A percentile compares a stretch with the other conserved stretches of the same genome.
These are phyloP conservation scores for Vigna unguiculata DNA, from an alignment of 306 rosid genomes.

Conservation along the genomic window DNA sequence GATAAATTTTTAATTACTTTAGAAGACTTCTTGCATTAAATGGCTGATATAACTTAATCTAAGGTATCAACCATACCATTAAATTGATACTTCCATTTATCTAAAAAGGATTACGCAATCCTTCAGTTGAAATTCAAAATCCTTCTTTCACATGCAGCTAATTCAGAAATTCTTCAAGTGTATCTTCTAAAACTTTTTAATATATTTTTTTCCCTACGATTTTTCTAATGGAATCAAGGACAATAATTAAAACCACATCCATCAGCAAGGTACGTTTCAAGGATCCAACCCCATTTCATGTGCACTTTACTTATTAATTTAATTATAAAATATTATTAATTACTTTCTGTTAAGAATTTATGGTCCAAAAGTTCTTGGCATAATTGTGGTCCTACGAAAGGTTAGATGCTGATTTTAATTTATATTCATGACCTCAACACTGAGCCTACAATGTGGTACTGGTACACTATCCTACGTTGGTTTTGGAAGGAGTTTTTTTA, in stretches of 20 bases:
- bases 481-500: too few species aligned
- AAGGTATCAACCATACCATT: neutral
- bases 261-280: slow-evolving; percentile 35
- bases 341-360: slow-evolving; percentile 22
- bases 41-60: slow-evolving; percentile 19
- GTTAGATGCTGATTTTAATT: neutral
- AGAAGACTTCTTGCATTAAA: slow-evolving; percentile 30
- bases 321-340: neutral
- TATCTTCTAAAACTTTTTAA: slow-evolving; percentile 9
- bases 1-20: neutral
- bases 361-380: neutral
- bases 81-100: neutral
- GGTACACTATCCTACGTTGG: too few species aligned
- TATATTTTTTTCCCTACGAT: neutral
- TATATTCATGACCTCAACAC: slow-evolving; percentile 26
- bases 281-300: slow-evolving; percentile 36
- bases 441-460: slow-evolving; percentile 16
- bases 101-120: neutral
- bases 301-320: slow-evolving; percentile 37
- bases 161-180: neutral
- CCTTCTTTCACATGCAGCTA: slow-evolving; percentile 40
- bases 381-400: slow-evolving; percentile 42
- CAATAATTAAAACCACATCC: slow-evolving; percentile 32
- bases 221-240: slow-evolving; percentile 37
- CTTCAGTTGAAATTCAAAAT: neutral